phyloP scores from a whole-genome alignment of 2,329 filamentous ascomycete species.

The Macrophomina tecta region DNA sequence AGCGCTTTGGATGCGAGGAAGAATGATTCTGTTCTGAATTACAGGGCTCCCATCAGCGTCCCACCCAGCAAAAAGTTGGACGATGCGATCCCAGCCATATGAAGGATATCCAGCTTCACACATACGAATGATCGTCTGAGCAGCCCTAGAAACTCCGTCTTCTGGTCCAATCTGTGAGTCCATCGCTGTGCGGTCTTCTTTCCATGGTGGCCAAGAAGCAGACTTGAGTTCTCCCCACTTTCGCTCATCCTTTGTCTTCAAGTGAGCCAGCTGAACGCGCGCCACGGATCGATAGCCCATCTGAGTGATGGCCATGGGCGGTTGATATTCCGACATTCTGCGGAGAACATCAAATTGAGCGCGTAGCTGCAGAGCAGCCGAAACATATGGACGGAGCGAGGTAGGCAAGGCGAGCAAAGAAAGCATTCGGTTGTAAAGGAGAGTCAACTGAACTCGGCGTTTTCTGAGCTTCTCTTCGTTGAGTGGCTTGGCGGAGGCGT shows the following conservation, averaged over 20 bases:
- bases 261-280: slow-evolving; percentile 62
- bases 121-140: slow-evolving; percentile 62
- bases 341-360: slow-evolving; percentile 64
- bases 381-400: slow-evolving; percentile 56
- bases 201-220: slow-evolving; percentile 70
- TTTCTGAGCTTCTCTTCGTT: neutral
- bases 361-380: slow-evolving; percentile 57
- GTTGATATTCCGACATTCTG: slow-evolving; percentile 62
- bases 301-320: slow-evolving; percentile 61
- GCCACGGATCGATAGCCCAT: slow-evolving; percentile 63
- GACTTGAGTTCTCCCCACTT: slow-evolving; percentile 66
- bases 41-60: slow-evolving; percentile 68
- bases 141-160: slow-evolving; percentile 63
- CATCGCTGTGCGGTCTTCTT: slow-evolving; percentile 65
- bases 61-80: slow-evolving; percentile 64
- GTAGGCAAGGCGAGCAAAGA: slow-evolving; percentile 56
- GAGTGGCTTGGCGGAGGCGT: neutral
- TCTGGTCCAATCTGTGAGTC: slow-evolving; percentile 63
- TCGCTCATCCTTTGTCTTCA: slow-evolving; percentile 61
- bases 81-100: slow-evolving; percentile 59
- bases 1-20: slow-evolving; percentile 36
- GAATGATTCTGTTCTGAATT: slow-evolving; percentile 62
- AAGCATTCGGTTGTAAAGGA: slow-evolving; percentile 58
- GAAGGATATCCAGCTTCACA: slow-evolving; percentile 63
- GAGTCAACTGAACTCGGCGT: slow-evolving; percentile 35